Evolutionary conservation across 192 early-diverging fungal species (phyloP).

Genomic region (Backusella luteola): DNA sequence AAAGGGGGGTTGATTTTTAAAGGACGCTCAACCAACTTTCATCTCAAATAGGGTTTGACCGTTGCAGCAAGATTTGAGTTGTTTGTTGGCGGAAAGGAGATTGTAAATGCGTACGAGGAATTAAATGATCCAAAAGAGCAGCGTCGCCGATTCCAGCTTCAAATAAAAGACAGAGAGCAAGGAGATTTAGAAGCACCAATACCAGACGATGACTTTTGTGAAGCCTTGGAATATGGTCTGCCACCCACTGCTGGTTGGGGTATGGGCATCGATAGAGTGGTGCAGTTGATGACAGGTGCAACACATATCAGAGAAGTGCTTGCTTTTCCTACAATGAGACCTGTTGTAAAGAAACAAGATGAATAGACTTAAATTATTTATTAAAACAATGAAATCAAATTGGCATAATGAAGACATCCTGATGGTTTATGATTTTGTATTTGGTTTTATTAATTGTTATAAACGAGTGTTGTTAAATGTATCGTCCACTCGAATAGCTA

Average conservation of each 20-base stretch:
- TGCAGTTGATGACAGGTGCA: constrained; percentile 66
- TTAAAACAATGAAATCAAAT: background rate
- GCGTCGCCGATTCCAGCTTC: constrained; percentile 59
- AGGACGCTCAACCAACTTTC: background rate
- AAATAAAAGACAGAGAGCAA: constrained; percentile 57
- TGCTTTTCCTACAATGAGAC: constrained; percentile 63
- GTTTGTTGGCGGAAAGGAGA: constrained; percentile 73
- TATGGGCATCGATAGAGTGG: constrained; percentile 82
- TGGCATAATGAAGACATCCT: too few relatives aligned
- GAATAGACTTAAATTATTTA: background rate
- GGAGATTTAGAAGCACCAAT: constrained; percentile 79
- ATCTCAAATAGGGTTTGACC: constrained; percentile 28
- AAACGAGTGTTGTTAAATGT: background rate
- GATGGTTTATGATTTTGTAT: background rate
- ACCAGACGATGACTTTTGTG: constrained; percentile 70
- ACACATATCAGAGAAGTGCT: constrained; percentile 80
- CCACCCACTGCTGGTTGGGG: constrained; percentile 92
- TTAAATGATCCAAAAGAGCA: constrained; percentile 86
- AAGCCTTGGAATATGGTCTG: constrained; percentile 78
- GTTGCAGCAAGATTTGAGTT: constrained; percentile 77
- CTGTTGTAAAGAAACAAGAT: constrained; percentile 1
- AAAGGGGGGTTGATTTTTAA: background rate
- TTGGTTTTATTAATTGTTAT: background rate
- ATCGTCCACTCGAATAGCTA: background rate
- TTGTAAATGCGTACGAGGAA: constrained; percentile 88